phyloP scores from a whole-genome alignment of 768 basidiomycete species.

The Hebeloma cylindrosporum region DNA sequence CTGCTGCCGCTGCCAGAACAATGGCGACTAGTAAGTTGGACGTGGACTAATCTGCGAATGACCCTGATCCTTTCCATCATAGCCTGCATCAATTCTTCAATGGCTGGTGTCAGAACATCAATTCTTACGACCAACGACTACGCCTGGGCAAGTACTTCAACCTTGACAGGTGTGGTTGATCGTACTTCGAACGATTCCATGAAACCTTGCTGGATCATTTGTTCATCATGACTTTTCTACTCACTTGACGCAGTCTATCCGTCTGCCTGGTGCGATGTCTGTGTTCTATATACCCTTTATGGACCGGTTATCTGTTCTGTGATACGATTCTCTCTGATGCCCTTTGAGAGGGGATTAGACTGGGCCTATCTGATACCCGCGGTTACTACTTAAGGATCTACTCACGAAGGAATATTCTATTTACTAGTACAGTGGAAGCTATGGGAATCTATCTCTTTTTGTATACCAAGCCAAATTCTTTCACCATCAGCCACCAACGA shows the following conservation, averaged over 20 bases:
- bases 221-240: background rate
- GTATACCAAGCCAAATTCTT: too few species aligned
- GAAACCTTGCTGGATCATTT: background rate
- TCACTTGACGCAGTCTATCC: background rate
- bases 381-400: too few species aligned
- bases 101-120: conserved; percentile 64
- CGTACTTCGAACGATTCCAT: background rate
- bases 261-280: conserved; percentile 3
- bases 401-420: too few species aligned
- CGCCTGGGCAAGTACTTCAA: conserved; percentile 70
- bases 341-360: conserved; percentile 3
- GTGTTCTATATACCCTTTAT: conserved; percentile 11
- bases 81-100: conserved; percentile 73
- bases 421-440: too few species aligned
- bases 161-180: conserved; percentile 41
- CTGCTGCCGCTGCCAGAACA: conserved; percentile 78
- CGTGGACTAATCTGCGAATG: background rate
- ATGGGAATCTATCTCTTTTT: too few species aligned
- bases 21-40: conserved; percentile 76
- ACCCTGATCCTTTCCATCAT: conserved; percentile 11
- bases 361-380: too few species aligned
- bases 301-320: background rate
- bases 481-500: too few species aligned
- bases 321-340: background rate
- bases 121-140: conserved; percentile 44